Evolutionary conservation across 2,329 filamentous ascomycete genomes (phyloP), one percentile per base, ranked within the genome.

Genomic region (Fusarium succisae): DNA sequence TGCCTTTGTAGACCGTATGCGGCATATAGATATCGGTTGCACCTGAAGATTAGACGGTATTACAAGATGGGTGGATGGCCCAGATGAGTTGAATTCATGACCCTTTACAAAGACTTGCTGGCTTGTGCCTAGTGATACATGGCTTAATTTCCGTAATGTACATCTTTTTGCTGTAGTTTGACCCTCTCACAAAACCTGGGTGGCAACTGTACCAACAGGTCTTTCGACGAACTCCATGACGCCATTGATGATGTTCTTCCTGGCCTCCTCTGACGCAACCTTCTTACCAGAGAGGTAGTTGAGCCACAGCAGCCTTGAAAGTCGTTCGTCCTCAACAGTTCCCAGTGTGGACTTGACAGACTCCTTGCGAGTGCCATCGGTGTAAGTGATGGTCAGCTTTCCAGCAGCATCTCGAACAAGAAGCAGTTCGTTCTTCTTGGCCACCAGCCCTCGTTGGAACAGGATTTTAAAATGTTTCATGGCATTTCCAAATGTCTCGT

Each of bases 261-360:
- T 89, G 22, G 95, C 94, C 6, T 88, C 87, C 81, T 98, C 94
- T 72, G 94, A 97, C 37, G 95, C 95, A 15, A 98, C 95, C 78
- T 91, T 94, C 81, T 90, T 93, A 1, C 96, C 96, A 9, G 91
- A 94, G 38, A 99, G 86, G 83, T 98, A 99, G 76, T 95, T 93
- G 80, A 98, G 84, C 96, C 96, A 98, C 28, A 98, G 84, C 68
- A 96, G 84, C 66, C 93, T 90, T 64, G 93, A 92, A 18, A 99
- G 86, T 61, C 96, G 87, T 84, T 96, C 93, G 79, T 98, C 96
- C 1, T 82, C 78, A 2, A 98, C 91, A 0, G 87, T 85, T 4
- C 96, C 96, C 76, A 98, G 81, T 12, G 86, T 80, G 81, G 88
- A 81, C 85, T 86, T 82, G 56, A 82, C 84, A 66, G 78, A 77